Evolutionary conservation across 768 basidiomycete genomes (phyloP).

Genomic region (Podaxis mareebaensis): DNA sequence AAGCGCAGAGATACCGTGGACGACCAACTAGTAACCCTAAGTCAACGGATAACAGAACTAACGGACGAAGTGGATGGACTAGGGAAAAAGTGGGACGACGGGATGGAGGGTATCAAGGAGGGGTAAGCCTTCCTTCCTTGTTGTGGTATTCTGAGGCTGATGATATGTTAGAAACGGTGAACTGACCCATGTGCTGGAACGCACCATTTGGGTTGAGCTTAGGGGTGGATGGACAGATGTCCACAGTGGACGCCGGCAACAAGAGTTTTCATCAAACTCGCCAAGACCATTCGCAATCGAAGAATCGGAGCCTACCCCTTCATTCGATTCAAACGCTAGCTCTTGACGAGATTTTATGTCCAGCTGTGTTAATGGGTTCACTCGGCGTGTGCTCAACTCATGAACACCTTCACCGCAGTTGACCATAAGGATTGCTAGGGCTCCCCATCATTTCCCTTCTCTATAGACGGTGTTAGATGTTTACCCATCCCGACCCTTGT

Average conservation of each 20-base stretch:
- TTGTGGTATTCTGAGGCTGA: background rate
- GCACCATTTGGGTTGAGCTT: conserved; percentile 68
- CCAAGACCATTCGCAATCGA: background rate
- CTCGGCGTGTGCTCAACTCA: background rate
- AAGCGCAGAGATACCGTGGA: conserved; percentile 74
- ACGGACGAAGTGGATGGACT: conserved; percentile 42
- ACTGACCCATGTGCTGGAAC: conserved; percentile 61
- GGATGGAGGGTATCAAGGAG: conserved; percentile 42
- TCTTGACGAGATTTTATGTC: background rate
- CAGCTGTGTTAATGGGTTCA: background rate
- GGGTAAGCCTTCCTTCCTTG: conserved; percentile 31
- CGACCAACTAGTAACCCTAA: conserved; percentile 65
- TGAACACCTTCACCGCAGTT: background rate
- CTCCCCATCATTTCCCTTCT: background rate
- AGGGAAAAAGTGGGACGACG: conserved; percentile 41
- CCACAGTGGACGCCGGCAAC: conserved; percentile 26
- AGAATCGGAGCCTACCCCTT: background rate
- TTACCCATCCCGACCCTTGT: background rate
- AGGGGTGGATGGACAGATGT: conserved; percentile 67
- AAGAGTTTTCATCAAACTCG: background rate
- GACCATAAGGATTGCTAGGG: too few relatives aligned
- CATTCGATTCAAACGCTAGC: background rate
- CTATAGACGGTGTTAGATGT: background rate
- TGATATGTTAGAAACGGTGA: conserved; percentile 55
- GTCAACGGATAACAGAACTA: conserved; percentile 45